Conservation (phyloP, 208 protist species). For the Willaertia magna region DNA sequence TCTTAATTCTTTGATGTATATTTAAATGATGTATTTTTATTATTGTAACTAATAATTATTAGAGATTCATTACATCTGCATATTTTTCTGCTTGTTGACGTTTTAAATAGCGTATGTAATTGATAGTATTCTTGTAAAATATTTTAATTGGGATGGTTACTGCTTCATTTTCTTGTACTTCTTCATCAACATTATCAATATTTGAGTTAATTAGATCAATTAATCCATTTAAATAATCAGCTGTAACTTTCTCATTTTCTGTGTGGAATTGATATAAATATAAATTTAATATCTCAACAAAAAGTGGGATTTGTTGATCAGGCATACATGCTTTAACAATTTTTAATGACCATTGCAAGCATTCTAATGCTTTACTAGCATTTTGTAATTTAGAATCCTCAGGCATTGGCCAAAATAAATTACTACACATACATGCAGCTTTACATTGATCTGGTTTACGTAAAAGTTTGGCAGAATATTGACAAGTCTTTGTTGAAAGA, state of each 20-base stretch:
- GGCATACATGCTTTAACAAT: constrained; percentile 62
- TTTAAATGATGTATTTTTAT: no score
- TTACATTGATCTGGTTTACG: constrained; percentile 75
- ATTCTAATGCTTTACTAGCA: constrained; percentile 64
- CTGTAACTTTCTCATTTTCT: constrained; percentile 40
- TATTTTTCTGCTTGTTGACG: no score
- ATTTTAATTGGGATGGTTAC: neutral
- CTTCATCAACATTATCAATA: constrained; percentile 21
- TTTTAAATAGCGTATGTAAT: constrained; percentile 5
- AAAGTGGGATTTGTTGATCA: constrained; percentile 59
- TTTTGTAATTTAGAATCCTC: constrained; percentile 38
- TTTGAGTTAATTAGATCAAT: constrained; percentile 40
- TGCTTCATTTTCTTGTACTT: constrained; percentile 8
- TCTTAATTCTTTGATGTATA: no score
- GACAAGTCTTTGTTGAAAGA: constrained; percentile 63
- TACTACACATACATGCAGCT: constrained; percentile 51
- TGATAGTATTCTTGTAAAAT: constrained; percentile 32
- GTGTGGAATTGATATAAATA: constrained; percentile 79
- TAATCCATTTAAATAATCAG: constrained; percentile 33
- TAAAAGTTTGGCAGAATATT: constrained; percentile 69
- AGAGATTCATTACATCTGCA: no score
- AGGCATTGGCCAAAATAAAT: constrained; percentile 62
- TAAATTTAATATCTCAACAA: constrained; percentile 84
- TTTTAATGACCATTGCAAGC: constrained; percentile 73
- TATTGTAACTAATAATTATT: no score